Conservation (phyloP, 768 basidiomycete species). For the Paxillus rubicundulus region DNA sequence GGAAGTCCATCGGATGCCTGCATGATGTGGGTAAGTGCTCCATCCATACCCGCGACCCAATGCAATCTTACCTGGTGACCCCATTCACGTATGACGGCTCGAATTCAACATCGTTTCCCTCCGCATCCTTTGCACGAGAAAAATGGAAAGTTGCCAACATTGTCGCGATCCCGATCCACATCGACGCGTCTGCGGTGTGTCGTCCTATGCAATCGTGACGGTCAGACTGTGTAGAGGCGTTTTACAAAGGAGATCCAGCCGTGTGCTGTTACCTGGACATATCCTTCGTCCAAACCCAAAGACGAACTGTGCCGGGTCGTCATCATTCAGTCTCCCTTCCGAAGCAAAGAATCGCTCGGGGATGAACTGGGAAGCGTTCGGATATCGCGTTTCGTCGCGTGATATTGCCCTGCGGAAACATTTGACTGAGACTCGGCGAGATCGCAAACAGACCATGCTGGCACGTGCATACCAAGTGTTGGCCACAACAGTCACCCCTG, state of each 20-base stretch:
- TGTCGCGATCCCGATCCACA: conserved; percentile 24
- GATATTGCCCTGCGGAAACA: conserved; percentile 2
- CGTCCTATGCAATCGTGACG: conserved; percentile 1
- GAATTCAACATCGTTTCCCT: conserved; percentile 20
- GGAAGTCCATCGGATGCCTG: background rate
- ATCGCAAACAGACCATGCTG: background rate
- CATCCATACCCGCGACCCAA: background rate
- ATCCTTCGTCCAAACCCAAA: conserved; percentile 2
- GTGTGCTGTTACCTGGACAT: background rate
- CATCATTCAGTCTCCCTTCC: background rate
- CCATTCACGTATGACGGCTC: background rate
- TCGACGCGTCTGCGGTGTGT: conserved; percentile 20
- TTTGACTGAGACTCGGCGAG: background rate
- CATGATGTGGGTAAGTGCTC: background rate
- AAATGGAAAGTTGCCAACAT: conserved; percentile 24
- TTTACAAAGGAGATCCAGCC: too few species aligned
- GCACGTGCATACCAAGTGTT: conserved; percentile 2
- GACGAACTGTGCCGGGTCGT: background rate
- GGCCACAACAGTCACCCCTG: background rate
- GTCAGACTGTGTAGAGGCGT: too few species aligned
- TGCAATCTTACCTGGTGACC: background rate
- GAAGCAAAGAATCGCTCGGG: background rate
- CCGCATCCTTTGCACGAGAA: conserved; percentile 14
- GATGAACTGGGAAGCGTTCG: background rate
- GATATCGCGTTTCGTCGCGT: background rate